phyloP scores from a whole-genome alignment of 2,329 filamentous ascomycete species.

The Hypoxylon sp. region DNA sequence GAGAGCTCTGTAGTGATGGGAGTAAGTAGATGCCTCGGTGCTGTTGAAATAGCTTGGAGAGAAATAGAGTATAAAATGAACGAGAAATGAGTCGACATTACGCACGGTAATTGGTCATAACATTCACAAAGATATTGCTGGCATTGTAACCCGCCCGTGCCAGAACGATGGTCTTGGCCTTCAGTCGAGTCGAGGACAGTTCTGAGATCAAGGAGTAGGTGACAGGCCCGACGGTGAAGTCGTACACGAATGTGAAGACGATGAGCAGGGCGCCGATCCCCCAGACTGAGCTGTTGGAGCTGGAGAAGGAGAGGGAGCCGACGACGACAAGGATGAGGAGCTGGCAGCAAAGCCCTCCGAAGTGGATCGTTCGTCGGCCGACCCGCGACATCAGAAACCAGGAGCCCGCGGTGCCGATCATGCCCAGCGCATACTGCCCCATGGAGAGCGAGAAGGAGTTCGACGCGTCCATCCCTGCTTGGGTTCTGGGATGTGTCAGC shows the following conservation, averaged over 20 bases:
- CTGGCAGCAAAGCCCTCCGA: conserved; percentile 54
- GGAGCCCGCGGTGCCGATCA: conserved; percentile 59
- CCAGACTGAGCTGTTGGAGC: conserved; percentile 49
- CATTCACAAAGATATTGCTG: conserved; percentile 59
- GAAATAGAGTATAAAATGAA: too few relatives aligned
- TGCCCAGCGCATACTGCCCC: conserved; percentile 58
- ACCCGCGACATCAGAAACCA: conserved; percentile 59
- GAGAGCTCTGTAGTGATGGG: too few relatives aligned
- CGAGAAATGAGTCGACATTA: too few relatives aligned
- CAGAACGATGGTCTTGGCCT: conserved; percentile 63
- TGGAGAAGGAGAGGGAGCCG: conserved; percentile 50
- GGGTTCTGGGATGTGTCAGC: conserved; percentile 42
- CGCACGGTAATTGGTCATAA: conserved; percentile 59
- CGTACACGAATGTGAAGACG: conserved; percentile 62
- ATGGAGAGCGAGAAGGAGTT: conserved; percentile 57
- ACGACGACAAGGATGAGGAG: conserved; percentile 52
- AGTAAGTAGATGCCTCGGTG: too few relatives aligned
- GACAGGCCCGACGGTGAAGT: conserved; percentile 62
- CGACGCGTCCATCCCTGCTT: conserved; percentile 54
- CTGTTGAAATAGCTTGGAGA: too few relatives aligned
- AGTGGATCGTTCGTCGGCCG: conserved; percentile 60
- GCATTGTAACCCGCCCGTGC: conserved; percentile 58
- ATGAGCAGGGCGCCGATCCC: conserved; percentile 58
- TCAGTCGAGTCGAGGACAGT: conserved; percentile 61
- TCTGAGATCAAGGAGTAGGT: conserved; percentile 62